Evolutionary conservation across 2,329 filamentous ascomycete genomes (phyloP).

Genomic region (Colletotrichum caudatum): DNA sequence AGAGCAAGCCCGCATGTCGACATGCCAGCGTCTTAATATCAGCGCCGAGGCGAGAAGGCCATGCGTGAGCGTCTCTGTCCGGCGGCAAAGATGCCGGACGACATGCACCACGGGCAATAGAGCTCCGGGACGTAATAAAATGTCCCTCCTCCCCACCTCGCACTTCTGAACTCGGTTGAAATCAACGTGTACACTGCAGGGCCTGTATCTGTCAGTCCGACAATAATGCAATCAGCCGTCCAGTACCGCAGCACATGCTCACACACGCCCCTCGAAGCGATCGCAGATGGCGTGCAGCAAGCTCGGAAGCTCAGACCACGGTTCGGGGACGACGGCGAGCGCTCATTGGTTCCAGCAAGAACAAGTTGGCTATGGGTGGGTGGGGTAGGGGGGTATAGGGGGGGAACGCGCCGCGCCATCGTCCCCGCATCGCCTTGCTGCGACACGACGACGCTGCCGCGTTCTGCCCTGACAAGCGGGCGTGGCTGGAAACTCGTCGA

Average conservation of each 20-base stretch:
- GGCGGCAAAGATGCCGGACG: neutral
- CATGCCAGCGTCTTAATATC: neutral
- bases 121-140: neutral
- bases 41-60: neutral
- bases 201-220: neutral
- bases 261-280: constrained; percentile 13
- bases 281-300: constrained; percentile 39
- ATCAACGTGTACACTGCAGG: neutral
- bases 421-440: constrained; percentile 36
- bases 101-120: neutral
- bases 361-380: constrained; percentile 1
- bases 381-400: too few relatives aligned
- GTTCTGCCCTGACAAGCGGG: constrained; percentile 15
- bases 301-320: constrained; percentile 29
- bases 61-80: neutral
- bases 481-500: constrained; percentile 13
- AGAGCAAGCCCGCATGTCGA: neutral
- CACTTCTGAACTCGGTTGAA: too few relatives aligned
- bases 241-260: constrained; percentile 8
- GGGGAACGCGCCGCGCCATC: constrained; percentile 19
- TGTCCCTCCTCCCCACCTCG: neutral
- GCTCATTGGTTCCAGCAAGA: constrained; percentile 9
- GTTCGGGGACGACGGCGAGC: neutral
- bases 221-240: neutral
- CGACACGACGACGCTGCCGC: constrained; percentile 17